Conservation (phyloP, 139 green algal species). For the Volvox reticuliferus region DNA sequence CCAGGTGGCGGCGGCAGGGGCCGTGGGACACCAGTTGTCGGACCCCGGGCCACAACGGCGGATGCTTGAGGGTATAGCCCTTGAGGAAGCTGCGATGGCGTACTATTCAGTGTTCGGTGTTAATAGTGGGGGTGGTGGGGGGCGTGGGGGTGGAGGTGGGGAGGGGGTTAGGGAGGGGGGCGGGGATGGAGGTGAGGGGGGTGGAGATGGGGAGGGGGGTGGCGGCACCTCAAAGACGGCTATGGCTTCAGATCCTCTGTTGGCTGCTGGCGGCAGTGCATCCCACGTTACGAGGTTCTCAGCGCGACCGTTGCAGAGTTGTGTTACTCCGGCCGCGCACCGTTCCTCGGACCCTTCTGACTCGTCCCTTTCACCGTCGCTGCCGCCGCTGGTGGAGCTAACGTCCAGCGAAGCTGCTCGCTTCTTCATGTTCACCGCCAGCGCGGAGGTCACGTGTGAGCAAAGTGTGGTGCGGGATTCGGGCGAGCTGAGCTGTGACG, state of each 20-base stretch:
- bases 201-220: not conserved
- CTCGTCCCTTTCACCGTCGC: not conserved
- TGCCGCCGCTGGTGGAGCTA: not conserved
- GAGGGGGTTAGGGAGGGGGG: not conserved
- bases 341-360: not conserved
- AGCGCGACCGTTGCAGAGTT: not conserved
- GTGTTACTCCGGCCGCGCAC: not conserved
- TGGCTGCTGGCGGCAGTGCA: not conserved
- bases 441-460: not conserved
- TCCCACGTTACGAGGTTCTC: no score
- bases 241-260: not conserved
- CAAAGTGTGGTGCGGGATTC: not conserved
- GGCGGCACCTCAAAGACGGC: no score
- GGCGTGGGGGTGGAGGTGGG: not conserved
- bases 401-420: not conserved
- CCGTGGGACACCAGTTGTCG: not conserved
- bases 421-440: conserved; percentile 8
- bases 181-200: not conserved
- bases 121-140: not conserved
- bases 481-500: not conserved
- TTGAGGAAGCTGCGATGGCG: not conserved
- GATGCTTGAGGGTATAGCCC: not conserved
- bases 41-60: not conserved
- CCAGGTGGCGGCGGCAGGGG: not conserved
- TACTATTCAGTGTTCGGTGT: not conserved